A percentile compares a stretch with the other conserved stretches of the same genome.
Evolutionary conservation across 2,329 filamentous ascomycete genomes (phyloP).

Genomic region (Aureobasidium sp.): DNA sequence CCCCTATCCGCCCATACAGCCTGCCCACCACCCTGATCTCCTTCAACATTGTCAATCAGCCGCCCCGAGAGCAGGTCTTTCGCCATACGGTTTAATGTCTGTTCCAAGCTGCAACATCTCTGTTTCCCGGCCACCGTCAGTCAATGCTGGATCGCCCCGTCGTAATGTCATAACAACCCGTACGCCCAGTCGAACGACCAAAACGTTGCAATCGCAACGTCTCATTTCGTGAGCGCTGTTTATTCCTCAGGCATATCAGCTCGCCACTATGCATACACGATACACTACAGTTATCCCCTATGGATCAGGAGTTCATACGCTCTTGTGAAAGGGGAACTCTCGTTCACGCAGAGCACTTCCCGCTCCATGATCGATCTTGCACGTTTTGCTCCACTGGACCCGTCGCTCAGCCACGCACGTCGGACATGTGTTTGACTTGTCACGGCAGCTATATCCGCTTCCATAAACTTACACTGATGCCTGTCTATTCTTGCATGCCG

Average conservation of each 20-base stretch:
- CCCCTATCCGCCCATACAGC: not conserved
- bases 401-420: conserved; percentile 8
- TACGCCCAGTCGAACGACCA: not conserved
- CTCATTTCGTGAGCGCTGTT: conserved; percentile 9
- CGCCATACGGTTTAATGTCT: not conserved
- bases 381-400: not conserved
- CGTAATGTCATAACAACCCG: conserved; percentile 12
- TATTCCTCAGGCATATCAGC: not conserved
- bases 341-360: not conserved
- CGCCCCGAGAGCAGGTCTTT: not conserved
- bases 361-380: too few species aligned
- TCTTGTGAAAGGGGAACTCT: conserved; percentile 6
- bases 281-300: not conserved
- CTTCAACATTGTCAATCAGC: conserved; percentile 6
- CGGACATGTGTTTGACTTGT: conserved; percentile 13
- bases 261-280: conserved; percentile 11
- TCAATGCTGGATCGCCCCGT: not conserved
- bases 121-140: not conserved
- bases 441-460: not conserved
- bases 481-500: not conserved
- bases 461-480: not conserved
- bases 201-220: conserved; percentile 10
- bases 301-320: not conserved
- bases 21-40: conserved; percentile 6
- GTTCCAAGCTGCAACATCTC: not conserved